Evolutionary conservation across 495 filamentous ascomycete species (phyloP), one percentile per base, ranked within the genome.

Genomic region (Penicillium crystallinum): DNA sequence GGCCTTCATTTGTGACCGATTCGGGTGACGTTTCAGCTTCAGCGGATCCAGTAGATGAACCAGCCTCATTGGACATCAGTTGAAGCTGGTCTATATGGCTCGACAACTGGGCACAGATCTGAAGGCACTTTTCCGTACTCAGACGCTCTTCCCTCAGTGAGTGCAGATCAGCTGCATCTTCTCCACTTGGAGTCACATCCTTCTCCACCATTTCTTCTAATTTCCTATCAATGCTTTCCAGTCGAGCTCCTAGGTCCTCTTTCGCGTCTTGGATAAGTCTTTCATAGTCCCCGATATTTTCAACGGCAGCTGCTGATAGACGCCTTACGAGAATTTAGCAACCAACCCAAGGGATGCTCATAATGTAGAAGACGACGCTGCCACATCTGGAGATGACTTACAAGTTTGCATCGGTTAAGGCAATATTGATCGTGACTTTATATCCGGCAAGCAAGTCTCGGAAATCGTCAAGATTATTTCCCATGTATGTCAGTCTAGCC

Each of bases 41-140:
- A 10, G 1, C 22, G 15, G 39, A 41, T 11, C 25, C 21, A 2
- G 39, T 15, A 12, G 21, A 25, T 10, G 14, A 12, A 7, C 25
- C 39, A 23, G 19, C 11, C 23, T 19, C 4, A n/a, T 54, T 46
- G 27, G 27, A 37, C 36, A 53, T 40, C 12, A 46, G 55, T 50
- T 66, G 60, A 55, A 68, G 54, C 53, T 69, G 59, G 41, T 63
- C 57, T 49, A 75, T 67, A 30, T 74, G 66, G 14, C 53, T 55
- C 9, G 65, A 71, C 29, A 74, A 47, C 40, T 68, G 52, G 23
- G 62, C 51, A 59, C 71, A 75, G 38, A 77, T 74, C 48, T 64
- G 51, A 38, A 77, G 70, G 54, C 70, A 74, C 49, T 74, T 64
- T 57, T 75, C 55, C 31, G 71, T 71, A 46, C 68, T 72, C 29